A percentile compares a stretch with the other conserved stretches of the same genome.
phyloP scores from a whole-genome alignment of 306 rosid genomes.

The Quercus dentata region DNA sequence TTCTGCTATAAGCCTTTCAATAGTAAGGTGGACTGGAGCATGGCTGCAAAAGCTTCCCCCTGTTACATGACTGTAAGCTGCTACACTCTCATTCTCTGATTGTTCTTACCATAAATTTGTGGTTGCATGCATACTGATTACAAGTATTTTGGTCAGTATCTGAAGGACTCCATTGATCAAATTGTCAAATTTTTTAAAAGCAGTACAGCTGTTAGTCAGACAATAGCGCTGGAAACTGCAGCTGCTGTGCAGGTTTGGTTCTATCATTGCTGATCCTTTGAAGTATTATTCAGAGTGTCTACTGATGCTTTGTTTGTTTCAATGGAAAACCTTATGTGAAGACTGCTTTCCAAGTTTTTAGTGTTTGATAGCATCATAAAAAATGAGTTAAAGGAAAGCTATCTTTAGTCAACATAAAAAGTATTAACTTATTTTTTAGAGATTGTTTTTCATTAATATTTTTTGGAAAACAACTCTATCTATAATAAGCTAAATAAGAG shows the following conservation, averaged over 20 bases:
- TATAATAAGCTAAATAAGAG: no score
- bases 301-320: neutral
- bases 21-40: slow-evolving; percentile 85
- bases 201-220: slow-evolving; percentile 73
- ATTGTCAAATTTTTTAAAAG: slow-evolving; percentile 79
- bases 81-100: slow-evolving; percentile 6
- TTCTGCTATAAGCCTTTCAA: slow-evolving; percentile 82
- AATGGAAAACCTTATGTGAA: no score
- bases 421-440: no score
- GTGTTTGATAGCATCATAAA: no score
- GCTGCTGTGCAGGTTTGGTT: slow-evolving; percentile 90
- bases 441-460: no score
- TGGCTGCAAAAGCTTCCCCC: slow-evolving; percentile 97
- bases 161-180: slow-evolving; percentile 79
- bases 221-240: slow-evolving; percentile 86
- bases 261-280: slow-evolving; percentile 9
- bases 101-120: slow-evolving; percentile 22
- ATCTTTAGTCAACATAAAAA: no score
- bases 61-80: slow-evolving; percentile 92
- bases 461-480: no score
- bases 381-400: no score
- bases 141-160: slow-evolving; percentile 55
- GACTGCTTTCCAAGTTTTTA: no score
- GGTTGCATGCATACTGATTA: slow-evolving; percentile 27
- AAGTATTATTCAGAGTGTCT: slow-evolving; percentile 10